Evolutionary conservation across 2,329 filamentous ascomycete species (phyloP), one percentile per base, ranked within the genome.

Genomic region (Escovopsis sp.): DNA sequence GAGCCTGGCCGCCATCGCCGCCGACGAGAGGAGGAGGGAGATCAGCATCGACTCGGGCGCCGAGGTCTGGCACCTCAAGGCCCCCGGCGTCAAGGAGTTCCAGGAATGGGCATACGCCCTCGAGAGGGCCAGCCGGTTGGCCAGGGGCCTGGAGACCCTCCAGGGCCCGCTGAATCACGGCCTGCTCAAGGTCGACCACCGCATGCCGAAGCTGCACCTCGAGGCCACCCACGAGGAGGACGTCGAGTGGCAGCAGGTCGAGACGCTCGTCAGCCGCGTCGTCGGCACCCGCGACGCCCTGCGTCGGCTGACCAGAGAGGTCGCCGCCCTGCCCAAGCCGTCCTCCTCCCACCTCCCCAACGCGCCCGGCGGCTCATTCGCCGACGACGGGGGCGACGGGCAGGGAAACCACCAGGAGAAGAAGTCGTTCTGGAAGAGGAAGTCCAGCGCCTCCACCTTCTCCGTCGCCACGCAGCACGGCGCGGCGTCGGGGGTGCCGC

Each of bases 1-100:
- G 8, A 91, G 86, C 24, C 66, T 98, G 40, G 91, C 91, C 13
- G 91, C 86, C 5, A 83, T 98, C 45, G 84, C 88, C 4, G 86
- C 86, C 7, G 88, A 94, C 56, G 85, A 91, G 58, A 78, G 84
- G 53, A 78, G 84, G 32, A 76, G 87, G 48, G 89, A 96, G 59
- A 94, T 98, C 41, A 94, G 83, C 35, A 91, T 98, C 43, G 91
- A 98, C 58, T 96, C 91, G 0, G 91, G 91, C 1, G 88, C 91
- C 2, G 91, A 98, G 60, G 79, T 98, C 24, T 98, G 91, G 91
- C 91, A 96, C 63, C 68, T 98, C 27, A 81, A 80, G 53, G 86
- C 91, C 3, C 76, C 74, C 39, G 94, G 84, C 51, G 74, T 77
- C 39, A 82, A 81, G 48, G 89, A 96, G 47, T 98, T 95, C 56